These are phyloP conservation scores for Botrytis pseudocinerea DNA, from an alignment of 2,329 filamentous ascomycete species.

Conservation along the genomic window DNA sequence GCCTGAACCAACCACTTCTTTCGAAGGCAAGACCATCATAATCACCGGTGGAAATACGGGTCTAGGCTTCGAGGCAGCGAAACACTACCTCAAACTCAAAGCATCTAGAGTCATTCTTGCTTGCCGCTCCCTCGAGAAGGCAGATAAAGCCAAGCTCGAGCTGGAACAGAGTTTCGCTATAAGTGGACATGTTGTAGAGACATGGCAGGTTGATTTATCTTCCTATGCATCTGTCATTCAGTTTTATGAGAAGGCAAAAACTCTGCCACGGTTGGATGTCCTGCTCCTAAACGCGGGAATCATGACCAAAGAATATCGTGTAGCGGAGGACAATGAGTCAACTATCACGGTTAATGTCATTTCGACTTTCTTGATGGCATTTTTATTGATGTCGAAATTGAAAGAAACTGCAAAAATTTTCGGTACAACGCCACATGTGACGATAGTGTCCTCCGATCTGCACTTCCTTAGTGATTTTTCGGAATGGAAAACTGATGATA, in stretches of 20 bases:
- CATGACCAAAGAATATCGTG: background rate
- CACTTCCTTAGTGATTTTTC: background rate
- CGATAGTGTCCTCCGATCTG: background rate
- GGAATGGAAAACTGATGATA: background rate
- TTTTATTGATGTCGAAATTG: background rate
- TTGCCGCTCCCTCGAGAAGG: constrained; percentile 29
- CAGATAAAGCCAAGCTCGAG: constrained; percentile 27
- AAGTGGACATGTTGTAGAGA: constrained; percentile 18
- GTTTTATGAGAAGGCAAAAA: constrained; percentile 22
- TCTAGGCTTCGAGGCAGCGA: background rate
- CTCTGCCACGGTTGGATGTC: background rate
- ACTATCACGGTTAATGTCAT: background rate
- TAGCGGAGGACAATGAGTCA: background rate
- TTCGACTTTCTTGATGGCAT: background rate
- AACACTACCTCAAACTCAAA: background rate
- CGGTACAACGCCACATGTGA: background rate
- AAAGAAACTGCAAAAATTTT: background rate
- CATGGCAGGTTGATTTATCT: constrained; percentile 28
- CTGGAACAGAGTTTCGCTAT: constrained; percentile 24
- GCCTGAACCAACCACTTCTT: background rate
- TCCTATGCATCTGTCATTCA: constrained; percentile 25
- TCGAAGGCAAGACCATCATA: background rate
- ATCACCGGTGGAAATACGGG: background rate
- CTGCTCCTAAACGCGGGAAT: background rate
- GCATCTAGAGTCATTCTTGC: constrained; percentile 29